Evolutionary conservation across 164 flowering plant species (phyloP), one percentile per base, ranked within the genome.

Genomic region (Sextonia rubra): DNA sequence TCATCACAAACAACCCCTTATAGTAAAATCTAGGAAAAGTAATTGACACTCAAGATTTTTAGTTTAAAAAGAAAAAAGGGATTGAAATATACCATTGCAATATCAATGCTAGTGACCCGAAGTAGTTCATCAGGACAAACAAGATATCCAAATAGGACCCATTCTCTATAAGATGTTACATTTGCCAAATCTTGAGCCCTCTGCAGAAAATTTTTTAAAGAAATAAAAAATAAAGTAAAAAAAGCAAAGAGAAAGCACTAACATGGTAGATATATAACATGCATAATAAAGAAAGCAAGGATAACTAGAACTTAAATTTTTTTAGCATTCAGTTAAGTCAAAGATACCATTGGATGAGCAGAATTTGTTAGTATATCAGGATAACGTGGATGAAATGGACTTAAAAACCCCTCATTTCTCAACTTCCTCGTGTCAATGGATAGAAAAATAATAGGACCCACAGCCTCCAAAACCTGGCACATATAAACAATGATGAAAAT

Each of bases 321-420:
- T 22, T 60, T 26, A 65, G 64, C 2, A 69, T 18, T 63, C 60
- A 69, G 70, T 5, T 66, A 64, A 30, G 67, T 26, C 49, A 37
- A 20, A 67, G 69, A 44, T 85, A 90, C 99, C 98, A 95, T 89
- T 14, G 99, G 99, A 71, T 96, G 99, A 77, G 99, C 99, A 77
- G 98, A 90, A 83, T 96, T 96, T 66, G 99, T 96, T 11, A 96
- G 97, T 79, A 96, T 96, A 74, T 96, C 99, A 4, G 99, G 98
- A 77, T 90, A 96, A 69, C 99, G 89, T 74, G 99, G 99, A 85
- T 96, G 99, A 81, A 86, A 96, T 47, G 99, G 99, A 80, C 99
- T 96, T 75, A 96, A 77, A 77, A 96, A 96, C 5, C 99, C 99
- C 86, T 96, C 99, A 86, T 93, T 96, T 81, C 99, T 86, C 71